A percentile compares a stretch with the other conserved stretches of the same genome.
phyloP scores from a whole-genome alignment of 2,329 filamentous ascomycete species.

The Monosporascus sp. region DNA sequence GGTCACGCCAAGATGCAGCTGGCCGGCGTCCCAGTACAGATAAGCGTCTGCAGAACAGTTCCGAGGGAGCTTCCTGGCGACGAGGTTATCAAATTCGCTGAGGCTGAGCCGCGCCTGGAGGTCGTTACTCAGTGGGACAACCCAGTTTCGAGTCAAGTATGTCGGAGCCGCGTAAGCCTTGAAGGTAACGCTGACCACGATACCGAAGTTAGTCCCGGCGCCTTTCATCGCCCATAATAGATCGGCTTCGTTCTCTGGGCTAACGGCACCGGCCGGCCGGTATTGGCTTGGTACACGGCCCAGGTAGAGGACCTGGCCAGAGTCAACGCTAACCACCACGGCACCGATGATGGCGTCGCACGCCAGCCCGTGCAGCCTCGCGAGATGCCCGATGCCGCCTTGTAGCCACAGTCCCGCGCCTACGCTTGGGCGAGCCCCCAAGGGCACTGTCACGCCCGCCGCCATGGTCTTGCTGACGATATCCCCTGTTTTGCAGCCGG shows the following conservation, averaged over 20 bases:
- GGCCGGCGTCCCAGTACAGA: conserved; percentile 43
- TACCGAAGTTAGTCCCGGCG: conserved; percentile 55
- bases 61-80: conserved; percentile 35
- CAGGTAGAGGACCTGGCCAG: conserved; percentile 42
- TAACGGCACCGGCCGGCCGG: conserved; percentile 34
- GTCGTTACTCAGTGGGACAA: conserved; percentile 27
- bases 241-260: conserved; percentile 43
- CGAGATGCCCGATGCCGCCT: conserved; percentile 59
- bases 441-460: conserved; percentile 48
- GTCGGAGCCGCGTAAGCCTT: conserved; percentile 37
- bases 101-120: conserved; percentile 32
- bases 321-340: conserved; percentile 48
- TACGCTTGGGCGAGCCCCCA: conserved; percentile 59
- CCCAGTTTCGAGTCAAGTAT: conserved; percentile 38
- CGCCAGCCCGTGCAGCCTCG: conserved; percentile 49
- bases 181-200: conserved; percentile 51
- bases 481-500: conserved; percentile 53
- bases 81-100: conserved; percentile 30
- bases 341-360: conserved; percentile 59
- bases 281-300: conserved; percentile 46
- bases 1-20: conserved; percentile 48
- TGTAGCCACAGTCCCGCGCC: conserved; percentile 60
- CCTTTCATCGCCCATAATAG: conserved; percentile 55
- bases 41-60: conserved; percentile 50
- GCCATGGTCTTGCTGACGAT: conserved; percentile 44